Base-by-base conservation (phyloP, 345 rosid genomes). In the Salix arbutifolia region DNA sequence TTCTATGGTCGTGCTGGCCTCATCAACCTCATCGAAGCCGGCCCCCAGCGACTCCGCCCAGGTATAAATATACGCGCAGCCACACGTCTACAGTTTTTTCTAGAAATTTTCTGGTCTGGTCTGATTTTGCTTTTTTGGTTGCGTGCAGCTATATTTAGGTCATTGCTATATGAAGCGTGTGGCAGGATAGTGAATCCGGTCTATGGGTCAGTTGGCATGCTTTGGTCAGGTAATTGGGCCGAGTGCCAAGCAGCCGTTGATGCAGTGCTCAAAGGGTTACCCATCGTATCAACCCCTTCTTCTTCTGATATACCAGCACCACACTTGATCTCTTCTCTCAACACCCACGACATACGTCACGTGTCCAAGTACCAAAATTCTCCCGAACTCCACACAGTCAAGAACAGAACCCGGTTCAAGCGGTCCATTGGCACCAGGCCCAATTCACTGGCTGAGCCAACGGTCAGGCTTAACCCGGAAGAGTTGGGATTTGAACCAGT, bases 301-400 rank as follows among this genome's bases (percentile, higher is more conserved):
- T 70, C 85, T 44, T 71, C 78, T 11, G 70, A 71, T 52, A 70
- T 71, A 70, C 72, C 74, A 11, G 67, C 80, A 52, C 78, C 76
- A 12, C 81, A 83, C 73, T 74, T 74, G 79, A 78, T 78, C 66
- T 85, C 72, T 3, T 79, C 90, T 70, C 87, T 77, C 76, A 83
- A 77, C 65, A 70, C 86, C 61, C 85, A 80, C 65, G 96, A 90
- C 82, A 88, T 90, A 25, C 94, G 94, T 79, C 92, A 90, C 81
- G 90, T 88, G 70, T 72, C 88, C 18, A 88, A 76, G 83, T 86
- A 83, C 31, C 72, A 80, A 56, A 26, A 35, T 77, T 28, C 80
- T 23, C 50, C 52, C 30, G 71, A 70, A 71, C 62, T 76, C 78
- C 42, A 10, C 76, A 85, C 81, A 78, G 75, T n/a, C 53, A 81